Base-by-base conservation (phyloP, 2,329 filamentous ascomycete genomes). In the Elsinoe australis region DNA sequence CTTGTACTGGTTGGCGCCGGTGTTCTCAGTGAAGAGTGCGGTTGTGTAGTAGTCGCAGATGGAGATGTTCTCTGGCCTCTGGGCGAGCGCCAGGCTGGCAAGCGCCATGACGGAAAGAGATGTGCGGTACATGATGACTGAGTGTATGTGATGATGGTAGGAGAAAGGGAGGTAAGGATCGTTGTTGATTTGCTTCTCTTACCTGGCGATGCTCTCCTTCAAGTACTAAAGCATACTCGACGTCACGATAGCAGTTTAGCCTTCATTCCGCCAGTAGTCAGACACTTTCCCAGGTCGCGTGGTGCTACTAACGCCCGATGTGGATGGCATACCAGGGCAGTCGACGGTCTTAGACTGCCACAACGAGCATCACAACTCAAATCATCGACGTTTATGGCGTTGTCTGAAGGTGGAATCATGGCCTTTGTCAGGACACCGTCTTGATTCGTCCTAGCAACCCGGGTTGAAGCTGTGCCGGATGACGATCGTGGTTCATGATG, bases 21-120 rank as follows among this genome's bases (percentile, higher is more conserved):
- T 80, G 66, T 80, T 81, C 31, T 77, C 67, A 60, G 69, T 74
- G 47, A 80, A 67, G 8, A 80, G 61, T n/a, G 73, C 71, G 3
- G 68, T 76, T 26, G 78, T 80, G 64, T 82, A 82, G 63, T 79
- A 79, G 65, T 81, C 78, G 63, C 78, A 82, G 55, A 82, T 74
- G 51, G 74, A 71, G 2, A 60, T 68, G 55, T 74, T 68, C 9
- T 59, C 44, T 2, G 73, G 73, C 35, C 74, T 70, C 60, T 76
- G 71, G 29, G 58, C 58, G 44, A 51, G 21, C 35, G 53, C 56
- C 17, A 50, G 36, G 32, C 52, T 52, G 46, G 58, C 56, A 48
- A 53, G 53, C 31, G 56, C 54, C 34, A 58, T 47, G 47, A 51
- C 41, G 50, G 53, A 28, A 12, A 48, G 22, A 6, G 45, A 9